phyloP scores from a whole-genome alignment of 495 filamentous ascomycete genomes.

The Hypomontagnella monticulosa region DNA sequence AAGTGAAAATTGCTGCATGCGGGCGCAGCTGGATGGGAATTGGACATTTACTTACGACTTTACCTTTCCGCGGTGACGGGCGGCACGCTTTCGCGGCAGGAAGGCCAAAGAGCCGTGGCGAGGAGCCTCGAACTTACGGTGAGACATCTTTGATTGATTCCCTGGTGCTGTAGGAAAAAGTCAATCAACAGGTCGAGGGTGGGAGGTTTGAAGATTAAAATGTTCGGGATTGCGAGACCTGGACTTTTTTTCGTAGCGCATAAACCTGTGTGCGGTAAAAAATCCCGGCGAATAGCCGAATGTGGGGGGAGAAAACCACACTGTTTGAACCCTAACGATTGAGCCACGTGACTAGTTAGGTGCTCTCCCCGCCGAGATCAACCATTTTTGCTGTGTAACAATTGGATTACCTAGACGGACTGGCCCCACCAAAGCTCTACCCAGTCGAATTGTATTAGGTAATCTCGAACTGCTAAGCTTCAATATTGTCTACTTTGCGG shows the following conservation, averaged over 20 bases:
- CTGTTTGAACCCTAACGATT: constrained; percentile 31
- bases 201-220: constrained; percentile 42
- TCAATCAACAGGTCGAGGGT: constrained; percentile 44
- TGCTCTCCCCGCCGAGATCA: background rate
- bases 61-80: constrained; percentile 96
- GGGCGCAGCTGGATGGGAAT: constrained; percentile 4
- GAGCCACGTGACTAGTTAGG: constrained; percentile 11
- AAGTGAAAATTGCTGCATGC: background rate
- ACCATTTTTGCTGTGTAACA: no score
- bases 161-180: constrained; percentile 45
- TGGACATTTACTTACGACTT: constrained; percentile 76
- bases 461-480: no score
- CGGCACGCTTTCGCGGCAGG: constrained; percentile 95
- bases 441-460: no score
- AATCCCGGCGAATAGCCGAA: constrained; percentile 45
- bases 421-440: no score
- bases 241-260: constrained; percentile 23
- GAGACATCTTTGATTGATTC: constrained; percentile 63
- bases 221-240: constrained; percentile 36
- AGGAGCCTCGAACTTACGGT: constrained; percentile 88
- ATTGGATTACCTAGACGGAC: no score
- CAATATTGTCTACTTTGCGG: no score
- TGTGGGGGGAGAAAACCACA: constrained; percentile 15
- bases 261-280: constrained; percentile 41
- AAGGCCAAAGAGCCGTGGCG: constrained; percentile 98